Base-by-base conservation (phyloP, 345 rosid genomes). In the Citrus mangshanensis region DNA sequence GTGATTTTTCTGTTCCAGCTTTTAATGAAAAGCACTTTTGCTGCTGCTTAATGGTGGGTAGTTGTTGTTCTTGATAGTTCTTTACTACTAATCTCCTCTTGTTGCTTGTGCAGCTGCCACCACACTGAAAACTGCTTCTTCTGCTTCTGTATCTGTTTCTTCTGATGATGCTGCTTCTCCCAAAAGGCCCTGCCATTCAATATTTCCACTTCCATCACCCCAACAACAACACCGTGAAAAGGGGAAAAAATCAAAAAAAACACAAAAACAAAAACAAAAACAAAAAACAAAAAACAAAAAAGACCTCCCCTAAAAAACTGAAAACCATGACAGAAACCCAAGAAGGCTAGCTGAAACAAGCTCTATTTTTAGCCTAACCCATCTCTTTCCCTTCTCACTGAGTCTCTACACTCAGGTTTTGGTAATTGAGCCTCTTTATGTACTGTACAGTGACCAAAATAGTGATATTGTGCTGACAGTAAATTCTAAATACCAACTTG, bases 1-100 rank as follows among this genome's bases (percentile, higher is more conserved):
- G 73, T 81, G 79, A 70, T 83, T 83, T 76, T 77, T 81, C 75
- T 79, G 86, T 82, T 89, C 89, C 92, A 91, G 94, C 85, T 89
- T 86, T 86, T 77, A 78, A 81, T 59, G 71, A 78, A 80, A 62
- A 56, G 46, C 68, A 56, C 68, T 58, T 78, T 81, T 78, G 70
- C 62, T 18, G 21, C 58, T 54, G 21, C 51, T 78, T 78, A 79
- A 16, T 80, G 55, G 65, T 24, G 25, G 79, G 64, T 58, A 37
- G 77, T 80, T 30, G 75, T 74, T n/a, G 81, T 75, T 30, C 51
- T 46, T 46, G 71, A 38, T 79, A 65, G 60, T 65, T 51, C 63
- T 79, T 70, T 79, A 71, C 78, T 72, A 68, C 62, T 87, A 75
- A 66, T 78, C 54, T 80, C 80, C 76, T 79, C 82, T 84, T 77